Evolutionary conservation across 257 asterid species (phyloP), one percentile per base, ranked within the genome.

Genomic region (Jasminum sambac): DNA sequence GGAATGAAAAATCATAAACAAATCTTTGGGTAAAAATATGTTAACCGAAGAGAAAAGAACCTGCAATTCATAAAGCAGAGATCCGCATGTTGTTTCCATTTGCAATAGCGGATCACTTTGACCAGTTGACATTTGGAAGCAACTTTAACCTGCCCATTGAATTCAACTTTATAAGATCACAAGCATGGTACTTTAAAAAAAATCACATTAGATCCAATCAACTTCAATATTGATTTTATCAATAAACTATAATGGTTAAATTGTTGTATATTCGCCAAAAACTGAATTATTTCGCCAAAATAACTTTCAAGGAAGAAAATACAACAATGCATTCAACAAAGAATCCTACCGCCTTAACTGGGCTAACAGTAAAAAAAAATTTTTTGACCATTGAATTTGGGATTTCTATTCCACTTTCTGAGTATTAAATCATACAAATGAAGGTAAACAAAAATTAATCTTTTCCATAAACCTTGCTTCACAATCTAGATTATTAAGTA

Each of bases 41-140:
- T 46, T 24, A 59, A 7, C 25, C 42, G 12, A 64, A 71, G 42
- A 42, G 48, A 67, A 19, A 39, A 52, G 13, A 72, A 94, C 99
- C 99, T 94, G 96, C 77, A 94, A 75, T 77, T 94, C 98, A 68
- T 83, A 63, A 43, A 94, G 84, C 67, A 94, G 90, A 68, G 99
- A 73, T 71, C 95, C 97, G 42, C 98, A 86, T 26, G 96, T 85
- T 42, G 98, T 85, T 75, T 88, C 99, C 90, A 77, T 75, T 78
- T 80, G 88, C 38, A 71, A 68, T 68, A 84, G 78, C 23, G 78
- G 71, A 73, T 82, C 84, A 72, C 36, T 77, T 71, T 79, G 82
- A 71, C 75, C 78, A 16, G 39, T 69, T 12, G 88, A 72, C 87
- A 88, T 86, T 68, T 67, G 46, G 48, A 42, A 62, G 39, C 55